Conservation (phyloP, 352 stramenopile species). For the Halophytophthora batemanensis region DNA sequence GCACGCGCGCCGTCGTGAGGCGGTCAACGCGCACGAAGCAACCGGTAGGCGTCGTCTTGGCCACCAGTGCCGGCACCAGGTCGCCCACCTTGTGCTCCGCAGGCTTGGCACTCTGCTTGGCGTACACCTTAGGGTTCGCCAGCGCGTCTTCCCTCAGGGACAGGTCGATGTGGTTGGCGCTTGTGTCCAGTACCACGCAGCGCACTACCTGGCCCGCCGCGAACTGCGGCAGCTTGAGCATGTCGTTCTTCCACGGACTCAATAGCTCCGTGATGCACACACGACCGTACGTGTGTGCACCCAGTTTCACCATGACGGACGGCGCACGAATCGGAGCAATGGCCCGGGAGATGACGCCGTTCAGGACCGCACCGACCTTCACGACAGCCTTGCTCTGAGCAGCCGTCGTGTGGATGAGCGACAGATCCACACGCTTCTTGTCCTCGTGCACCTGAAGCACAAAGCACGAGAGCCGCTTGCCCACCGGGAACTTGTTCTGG, state of each 20-base stretch:
- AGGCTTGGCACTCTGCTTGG: slow-evolving; percentile 31
- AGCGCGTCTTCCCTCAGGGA: slow-evolving; percentile 70
- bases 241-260: slow-evolving; percentile 63
- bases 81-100: slow-evolving; percentile 60
- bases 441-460: slow-evolving; percentile 67
- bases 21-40: slow-evolving; percentile 94
- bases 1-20: slow-evolving; percentile 83
- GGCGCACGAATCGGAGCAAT: slow-evolving; percentile 70
- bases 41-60: slow-evolving; percentile 89
- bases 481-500: slow-evolving; percentile 68
- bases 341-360: slow-evolving; percentile 71
- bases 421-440: slow-evolving; percentile 75
- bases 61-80: slow-evolving; percentile 89
- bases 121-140: slow-evolving; percentile 49
- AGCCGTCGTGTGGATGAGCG: slow-evolving; percentile 44
- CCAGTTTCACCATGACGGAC: slow-evolving; percentile 85
- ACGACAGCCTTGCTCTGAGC: slow-evolving; percentile 29
- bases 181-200: slow-evolving; percentile 66
- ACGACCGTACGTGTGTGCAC: slow-evolving; percentile 67
- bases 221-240: slow-evolving; percentile 68
- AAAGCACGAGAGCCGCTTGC: slow-evolving; percentile 66
- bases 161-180: slow-evolving; percentile 59
- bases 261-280: slow-evolving; percentile 82
- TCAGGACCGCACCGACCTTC: slow-evolving; percentile 53
- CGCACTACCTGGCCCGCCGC: slow-evolving; percentile 60